These are phyloP conservation scores for Chlorella sp. DNA, from an alignment of 139 green algal genomes.

Conservation along the genomic window DNA sequence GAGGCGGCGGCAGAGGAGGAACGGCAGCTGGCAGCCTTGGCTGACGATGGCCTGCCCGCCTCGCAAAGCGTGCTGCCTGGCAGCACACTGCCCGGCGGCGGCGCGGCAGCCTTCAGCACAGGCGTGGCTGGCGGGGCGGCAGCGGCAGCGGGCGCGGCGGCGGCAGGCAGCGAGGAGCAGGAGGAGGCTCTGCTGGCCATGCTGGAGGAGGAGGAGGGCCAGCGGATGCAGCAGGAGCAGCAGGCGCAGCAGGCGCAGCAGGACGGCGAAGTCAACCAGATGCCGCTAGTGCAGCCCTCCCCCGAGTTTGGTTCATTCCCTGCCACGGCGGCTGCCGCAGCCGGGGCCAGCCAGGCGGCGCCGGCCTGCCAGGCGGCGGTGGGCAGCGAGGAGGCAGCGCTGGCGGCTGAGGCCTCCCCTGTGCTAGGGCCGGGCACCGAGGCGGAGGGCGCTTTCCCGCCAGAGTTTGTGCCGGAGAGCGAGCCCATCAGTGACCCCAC, in stretches of 20 bases:
- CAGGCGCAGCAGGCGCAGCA: background rate
- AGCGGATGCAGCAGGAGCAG: background rate
- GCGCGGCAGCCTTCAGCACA: background rate
- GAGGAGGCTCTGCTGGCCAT: background rate
- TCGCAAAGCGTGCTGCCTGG: background rate
- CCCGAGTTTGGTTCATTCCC: background rate
- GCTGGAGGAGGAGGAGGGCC: constrained; percentile 1
- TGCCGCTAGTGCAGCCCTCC: background rate
- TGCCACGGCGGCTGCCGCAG: background rate
- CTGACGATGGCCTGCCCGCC: background rate
- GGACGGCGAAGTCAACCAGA: no score
- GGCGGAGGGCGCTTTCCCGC: background rate
- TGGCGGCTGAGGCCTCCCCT: background rate
- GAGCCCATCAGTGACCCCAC: background rate
- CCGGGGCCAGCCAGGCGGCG: no score
- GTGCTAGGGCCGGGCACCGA: background rate
- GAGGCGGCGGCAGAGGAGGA: constrained; percentile 13
- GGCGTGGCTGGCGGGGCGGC: background rate
- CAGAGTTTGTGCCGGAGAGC: background rate
- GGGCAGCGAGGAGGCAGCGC: background rate
- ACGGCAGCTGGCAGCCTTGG: constrained; percentile 23
- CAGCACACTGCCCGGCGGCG: background rate
- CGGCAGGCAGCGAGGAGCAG: constrained; percentile 22
- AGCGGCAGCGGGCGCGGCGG: background rate
- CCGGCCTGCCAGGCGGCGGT: no score